Evolutionary conservation across 768 basidiomycete species (phyloP).

Genomic region (Galerina sulciceps): DNA sequence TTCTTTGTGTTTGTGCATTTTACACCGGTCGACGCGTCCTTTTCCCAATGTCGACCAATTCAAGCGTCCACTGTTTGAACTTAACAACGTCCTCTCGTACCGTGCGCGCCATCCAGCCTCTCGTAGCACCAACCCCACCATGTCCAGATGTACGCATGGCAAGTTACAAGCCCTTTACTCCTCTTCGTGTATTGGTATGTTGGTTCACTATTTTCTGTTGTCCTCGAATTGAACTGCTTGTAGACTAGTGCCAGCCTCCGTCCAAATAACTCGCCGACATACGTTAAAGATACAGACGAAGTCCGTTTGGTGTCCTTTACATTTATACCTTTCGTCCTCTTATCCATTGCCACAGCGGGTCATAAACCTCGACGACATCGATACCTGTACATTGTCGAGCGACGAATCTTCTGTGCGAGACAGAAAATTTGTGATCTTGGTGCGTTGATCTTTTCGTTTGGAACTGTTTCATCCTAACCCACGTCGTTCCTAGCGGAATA

Average conservation of each 20-base stretch:
- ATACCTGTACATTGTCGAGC: not conserved
- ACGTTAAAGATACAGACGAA: not conserved
- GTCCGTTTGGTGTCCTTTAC: not conserved
- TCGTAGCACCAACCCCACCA: not conserved
- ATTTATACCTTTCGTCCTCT: not conserved
- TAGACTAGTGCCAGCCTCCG: not conserved
- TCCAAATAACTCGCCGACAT: not conserved
- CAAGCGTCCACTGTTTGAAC: not conserved
- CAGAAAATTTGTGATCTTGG: not conserved
- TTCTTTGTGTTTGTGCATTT: not conserved
- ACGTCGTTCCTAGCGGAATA: too few relatives aligned
- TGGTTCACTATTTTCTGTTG: not conserved
- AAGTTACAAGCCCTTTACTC: not conserved
- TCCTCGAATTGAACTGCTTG: not conserved
- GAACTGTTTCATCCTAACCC: too few relatives aligned
- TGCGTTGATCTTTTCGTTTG: not conserved
- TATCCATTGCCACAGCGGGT: not conserved
- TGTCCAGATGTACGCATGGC: not conserved
- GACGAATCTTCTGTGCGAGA: not conserved
- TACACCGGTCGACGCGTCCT: constrained; percentile 1
- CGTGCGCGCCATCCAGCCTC: not conserved
- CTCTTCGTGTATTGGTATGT: not conserved
- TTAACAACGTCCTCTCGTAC: not conserved
- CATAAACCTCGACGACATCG: not conserved
- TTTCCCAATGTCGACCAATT: not conserved